Evolutionary conservation across 495 filamentous ascomycete species (phyloP), one percentile per base, ranked within the genome.

Genomic region (Penicillium lividum): DNA sequence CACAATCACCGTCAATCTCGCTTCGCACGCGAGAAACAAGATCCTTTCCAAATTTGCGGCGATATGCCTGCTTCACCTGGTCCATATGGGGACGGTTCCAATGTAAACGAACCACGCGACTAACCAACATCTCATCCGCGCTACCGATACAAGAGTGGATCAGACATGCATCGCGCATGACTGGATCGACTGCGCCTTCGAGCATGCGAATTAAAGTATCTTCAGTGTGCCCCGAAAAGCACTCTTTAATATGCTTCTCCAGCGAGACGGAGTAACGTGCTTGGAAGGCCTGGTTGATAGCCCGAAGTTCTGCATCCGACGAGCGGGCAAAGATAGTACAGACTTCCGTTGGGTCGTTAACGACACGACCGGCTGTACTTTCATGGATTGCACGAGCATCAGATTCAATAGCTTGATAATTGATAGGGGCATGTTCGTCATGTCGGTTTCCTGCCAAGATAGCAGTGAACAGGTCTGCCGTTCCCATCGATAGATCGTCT

Each of bases 141-240:
- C 11, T 88, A 88, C 67, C 36, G 4, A 40, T 40, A 40, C 36
- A 40, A 15, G 36, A 40, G 13, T 98, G 91, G 15, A 98, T 76
- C 9, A 87, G 73, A 28, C 80, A 75, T 0, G 93, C 93, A 63
- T 96, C 92, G 48, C 89, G 82, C 81, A 87, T 86, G n/a, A 88
- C 89, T 51, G 86, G 88, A 63, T 98, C 90, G 9, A 82, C 72
- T 6, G 88, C 93, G 0, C 84, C 80, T 15, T 81, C 81, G 5
- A 97, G 74, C 70, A 95, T 90, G 51, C 82, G 84, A 31, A 92
- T 69, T n/a, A 97, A 72, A 0, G 91, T 91, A 25, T 88, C 82
- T 73, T 93, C 83, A 91, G 96, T 95, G 65, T 98, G 93, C 1
- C 93, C 93, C 1, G 86, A 87, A 73, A 97, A 95, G 67, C 93